Base-by-base conservation (phyloP, 371 early-diverging fungal genomes). In the Mortierella polycephala region DNA sequence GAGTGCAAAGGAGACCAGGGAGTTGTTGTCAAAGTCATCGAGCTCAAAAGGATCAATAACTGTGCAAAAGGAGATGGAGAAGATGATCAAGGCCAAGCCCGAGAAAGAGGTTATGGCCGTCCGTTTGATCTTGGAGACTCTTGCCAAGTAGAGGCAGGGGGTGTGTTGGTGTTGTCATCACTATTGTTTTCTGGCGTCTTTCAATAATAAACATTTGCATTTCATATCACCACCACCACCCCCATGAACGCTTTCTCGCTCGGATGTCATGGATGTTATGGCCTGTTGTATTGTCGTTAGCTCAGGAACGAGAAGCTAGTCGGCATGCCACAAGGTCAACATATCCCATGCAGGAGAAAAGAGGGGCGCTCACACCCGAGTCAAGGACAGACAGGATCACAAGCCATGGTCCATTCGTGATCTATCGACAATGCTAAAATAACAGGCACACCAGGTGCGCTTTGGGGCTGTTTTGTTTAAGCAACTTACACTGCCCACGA, bases 1-100 rank as follows among this genome's bases (percentile, higher is more conserved):
- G n/a, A 88, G 88, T 39, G 68, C 66, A 47, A 67, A 57, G 52
- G 74, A 81, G 56, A 75, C 69, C 52, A 81, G 67, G 60, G 68
- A 64, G 69, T 12, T 58, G 58, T 18, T 40, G 21, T 66, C 74
- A 52, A 79, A 69, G 64, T 7, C 67, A 7, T 21, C 63, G 7
- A 42, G 37, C 61, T 51, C 51, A 44, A 76, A 71, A 60, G 61
- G 67, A 53, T 70, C 76, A 64, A 67, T 64, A 71, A 71, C 71
- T 18, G 18, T 71, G 40, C 77, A 76, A 49, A 79, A 79, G 73
- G 73, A 65, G 49, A 61, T 79, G 56, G 79, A 79, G 67, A 79
- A 79, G 62, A 37, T 79, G 42, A 39, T 79, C 60, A 79, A 79
- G 64, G 66, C 53, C 58, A 66, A 69, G 44, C 39, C 69, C 40